phyloP scores from a whole-genome alignment of 108 stramenopile genomes.

The Skeletonema tropicum region DNA sequence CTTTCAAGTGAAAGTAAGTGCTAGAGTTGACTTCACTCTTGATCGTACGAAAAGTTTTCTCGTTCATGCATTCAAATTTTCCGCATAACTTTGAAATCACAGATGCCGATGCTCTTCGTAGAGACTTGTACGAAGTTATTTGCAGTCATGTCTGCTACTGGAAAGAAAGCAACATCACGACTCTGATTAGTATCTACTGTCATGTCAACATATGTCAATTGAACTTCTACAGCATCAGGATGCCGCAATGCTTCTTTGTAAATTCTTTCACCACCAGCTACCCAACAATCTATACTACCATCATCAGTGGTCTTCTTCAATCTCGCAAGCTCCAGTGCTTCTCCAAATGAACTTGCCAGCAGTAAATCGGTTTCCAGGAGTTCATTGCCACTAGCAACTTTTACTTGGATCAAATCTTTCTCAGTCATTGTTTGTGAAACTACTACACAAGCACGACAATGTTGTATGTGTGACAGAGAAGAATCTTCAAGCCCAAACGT shows the following conservation, averaged over 20 bases:
- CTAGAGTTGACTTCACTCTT: too few species aligned
- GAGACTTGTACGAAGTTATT: slow-evolving; percentile 27
- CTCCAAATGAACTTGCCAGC: slow-evolving; percentile 65
- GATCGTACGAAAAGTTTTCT: not conserved
- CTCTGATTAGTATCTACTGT: not conserved
- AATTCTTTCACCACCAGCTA: slow-evolving; percentile 76
- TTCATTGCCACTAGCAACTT: not conserved
- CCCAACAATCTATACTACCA: slow-evolving; percentile 64
- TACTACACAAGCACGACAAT: slow-evolving; percentile 66
- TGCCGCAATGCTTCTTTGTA: slow-evolving; percentile 74
- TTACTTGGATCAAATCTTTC: not conserved
- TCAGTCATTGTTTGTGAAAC: slow-evolving; percentile 55
- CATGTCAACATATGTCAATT: slow-evolving; percentile 60
- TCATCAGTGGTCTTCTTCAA: slow-evolving; percentile 14
- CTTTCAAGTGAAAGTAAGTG: not conserved
- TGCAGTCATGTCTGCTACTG: slow-evolving; percentile 12
- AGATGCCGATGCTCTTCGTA: not conserved
- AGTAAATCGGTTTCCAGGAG: slow-evolving; percentile 16
- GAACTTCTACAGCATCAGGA: slow-evolving; percentile 47
- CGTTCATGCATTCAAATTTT: not conserved
- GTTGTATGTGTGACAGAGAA: slow-evolving; percentile 52
- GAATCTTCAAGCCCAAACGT: slow-evolving; percentile 62
- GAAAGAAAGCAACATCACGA: slow-evolving; percentile 30
- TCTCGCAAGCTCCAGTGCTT: slow-evolving; percentile 66
- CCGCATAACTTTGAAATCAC: not conserved